Conservation (phyloP, 805 yeast genomes). For the Ogataea populi-albae region DNA sequence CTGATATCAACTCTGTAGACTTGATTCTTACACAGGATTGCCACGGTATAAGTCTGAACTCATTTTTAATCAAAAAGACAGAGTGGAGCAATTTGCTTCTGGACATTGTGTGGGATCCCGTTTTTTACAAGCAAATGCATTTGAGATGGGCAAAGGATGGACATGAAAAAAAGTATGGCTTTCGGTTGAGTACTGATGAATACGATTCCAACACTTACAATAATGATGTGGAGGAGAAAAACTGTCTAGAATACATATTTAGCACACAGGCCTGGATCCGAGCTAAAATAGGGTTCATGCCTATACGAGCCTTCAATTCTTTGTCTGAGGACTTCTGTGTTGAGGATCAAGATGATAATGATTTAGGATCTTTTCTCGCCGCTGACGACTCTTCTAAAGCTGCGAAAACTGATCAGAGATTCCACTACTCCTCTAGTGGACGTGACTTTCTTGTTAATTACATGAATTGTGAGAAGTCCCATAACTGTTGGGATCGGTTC, state of each 20-base stretch:
- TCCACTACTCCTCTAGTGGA: constrained; percentile 36
- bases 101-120: constrained; percentile 42
- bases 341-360: constrained; percentile 27
- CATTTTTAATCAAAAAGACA: constrained; percentile 38
- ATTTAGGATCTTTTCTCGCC: constrained; percentile 18
- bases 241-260: constrained; percentile 38
- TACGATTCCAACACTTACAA: constrained; percentile 35
- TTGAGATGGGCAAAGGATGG: constrained; percentile 31
- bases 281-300: constrained; percentile 38
- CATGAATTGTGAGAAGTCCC: constrained; percentile 37
- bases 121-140: constrained; percentile 36
- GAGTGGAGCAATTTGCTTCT: constrained; percentile 37
- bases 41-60: constrained; percentile 40
- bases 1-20: constrained; percentile 34
- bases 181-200: constrained; percentile 27
- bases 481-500: constrained; percentile 42
- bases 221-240: constrained; percentile 38
- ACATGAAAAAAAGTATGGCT: constrained; percentile 25
- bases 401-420: constrained; percentile 21
- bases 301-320: constrained; percentile 37
- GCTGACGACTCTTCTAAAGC: constrained; percentile 10
- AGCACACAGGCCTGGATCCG: constrained; percentile 39
- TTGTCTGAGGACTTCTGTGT: constrained; percentile 39
- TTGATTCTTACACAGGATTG: constrained; percentile 40
- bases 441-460: constrained; percentile 39